phyloP scores from a whole-genome alignment of 2,329 filamentous ascomycete genomes.

The Cryphonectria naterciae region DNA sequence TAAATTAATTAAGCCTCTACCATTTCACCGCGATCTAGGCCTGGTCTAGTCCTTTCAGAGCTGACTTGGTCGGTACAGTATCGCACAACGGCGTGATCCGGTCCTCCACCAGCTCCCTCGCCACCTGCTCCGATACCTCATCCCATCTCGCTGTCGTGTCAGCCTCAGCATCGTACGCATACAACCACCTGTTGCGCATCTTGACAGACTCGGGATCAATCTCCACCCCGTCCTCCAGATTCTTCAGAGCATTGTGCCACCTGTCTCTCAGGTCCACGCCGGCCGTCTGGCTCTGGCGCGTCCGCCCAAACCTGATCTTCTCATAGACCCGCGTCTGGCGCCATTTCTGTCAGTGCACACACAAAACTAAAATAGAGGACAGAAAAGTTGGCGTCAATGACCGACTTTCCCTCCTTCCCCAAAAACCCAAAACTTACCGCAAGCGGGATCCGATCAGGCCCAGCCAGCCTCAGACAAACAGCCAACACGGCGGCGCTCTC shows the following conservation, averaged over 20 bases:
- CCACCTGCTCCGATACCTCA: slow-evolving; percentile 43
- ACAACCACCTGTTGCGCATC: slow-evolving; percentile 52
- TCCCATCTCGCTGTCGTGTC: slow-evolving; percentile 48
- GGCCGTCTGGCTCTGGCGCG: slow-evolving; percentile 47
- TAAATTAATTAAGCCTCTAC: not conserved
- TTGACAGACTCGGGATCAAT: slow-evolving; percentile 51
- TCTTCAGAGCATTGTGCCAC: slow-evolving; percentile 49
- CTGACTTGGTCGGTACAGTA: not conserved
- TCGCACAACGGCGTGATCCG: slow-evolving; percentile 44
- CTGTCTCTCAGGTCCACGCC: slow-evolving; percentile 48
- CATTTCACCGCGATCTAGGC: not conserved
- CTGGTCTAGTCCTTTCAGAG: not conserved
- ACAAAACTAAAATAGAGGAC: not conserved
- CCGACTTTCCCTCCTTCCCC: no score
- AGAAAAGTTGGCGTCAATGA: not conserved
- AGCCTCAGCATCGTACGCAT: slow-evolving; percentile 50
- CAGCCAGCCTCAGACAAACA: slow-evolving; percentile 47
- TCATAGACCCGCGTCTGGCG: slow-evolving; percentile 46
- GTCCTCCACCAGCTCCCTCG: slow-evolving; percentile 41
- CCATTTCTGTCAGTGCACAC: slow-evolving; percentile 3
- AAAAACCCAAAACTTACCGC: slow-evolving; percentile 37
- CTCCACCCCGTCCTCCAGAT: slow-evolving; percentile 45
- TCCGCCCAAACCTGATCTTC: slow-evolving; percentile 46
- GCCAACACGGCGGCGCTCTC: slow-evolving; percentile 55
- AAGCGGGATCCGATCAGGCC: slow-evolving; percentile 44